Evolutionary conservation across 2,329 filamentous ascomycete species (phyloP).

Genomic region (Phyllosticta paracitricarpa): DNA sequence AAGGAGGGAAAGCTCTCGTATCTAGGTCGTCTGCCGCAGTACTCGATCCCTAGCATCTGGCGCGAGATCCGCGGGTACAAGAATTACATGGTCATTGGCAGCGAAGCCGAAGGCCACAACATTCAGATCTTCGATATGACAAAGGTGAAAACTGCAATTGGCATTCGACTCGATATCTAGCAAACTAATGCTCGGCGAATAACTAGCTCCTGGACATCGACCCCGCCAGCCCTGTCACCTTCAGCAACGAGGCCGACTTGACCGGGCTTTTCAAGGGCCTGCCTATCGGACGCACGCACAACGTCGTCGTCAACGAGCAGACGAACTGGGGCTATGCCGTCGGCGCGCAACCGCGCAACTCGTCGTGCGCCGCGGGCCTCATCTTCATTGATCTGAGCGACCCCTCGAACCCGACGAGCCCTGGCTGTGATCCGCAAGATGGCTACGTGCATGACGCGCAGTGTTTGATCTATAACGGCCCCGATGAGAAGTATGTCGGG

Average conservation of each 20-base stretch:
- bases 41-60: conserved; percentile 39
- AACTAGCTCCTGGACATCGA: conserved; percentile 21
- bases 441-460: conserved; percentile 55
- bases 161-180: conserved; percentile 7
- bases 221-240: conserved; percentile 25
- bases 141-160: conserved; percentile 21
- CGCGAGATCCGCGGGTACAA: conserved; percentile 41
- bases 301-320: conserved; percentile 28
- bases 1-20: conserved; percentile 42
- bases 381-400: conserved; percentile 51
- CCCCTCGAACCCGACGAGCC: conserved; percentile 41
- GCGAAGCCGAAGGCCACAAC: conserved; percentile 37
- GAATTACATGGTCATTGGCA: conserved; percentile 34
- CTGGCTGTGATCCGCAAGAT: conserved; percentile 45
- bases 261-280: conserved; percentile 24
- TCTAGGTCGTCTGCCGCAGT: conserved; percentile 44
- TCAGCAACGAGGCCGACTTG: conserved; percentile 24
- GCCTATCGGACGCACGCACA: conserved; percentile 27
- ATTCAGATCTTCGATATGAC: conserved; percentile 56
- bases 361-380: conserved; percentile 41
- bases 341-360: conserved; percentile 23
- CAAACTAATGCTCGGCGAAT: neutral
- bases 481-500: conserved; percentile 38
- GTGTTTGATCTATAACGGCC: conserved; percentile 47
- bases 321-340: conserved; percentile 30